These are phyloP conservation scores for Colletotrichum navitas DNA, from an alignment of 2,329 filamentous ascomycete genomes.

Conservation along the genomic window DNA sequence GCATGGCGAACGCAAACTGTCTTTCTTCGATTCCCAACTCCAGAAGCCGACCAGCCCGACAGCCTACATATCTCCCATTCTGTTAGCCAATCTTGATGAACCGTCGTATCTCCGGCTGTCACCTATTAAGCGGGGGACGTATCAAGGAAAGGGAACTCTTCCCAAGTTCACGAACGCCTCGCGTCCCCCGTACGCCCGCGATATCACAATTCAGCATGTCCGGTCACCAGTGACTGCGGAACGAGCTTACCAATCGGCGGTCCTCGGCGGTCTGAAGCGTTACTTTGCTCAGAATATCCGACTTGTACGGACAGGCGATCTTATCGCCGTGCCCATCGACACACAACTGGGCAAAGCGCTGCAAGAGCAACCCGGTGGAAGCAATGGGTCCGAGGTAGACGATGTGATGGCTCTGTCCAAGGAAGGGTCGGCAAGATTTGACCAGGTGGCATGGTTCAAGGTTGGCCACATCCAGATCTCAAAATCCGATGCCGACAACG, in stretches of 20 bases:
- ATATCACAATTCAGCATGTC: conserved; percentile 90
- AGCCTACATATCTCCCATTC: conserved; percentile 85
- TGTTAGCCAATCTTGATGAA: conserved; percentile 86
- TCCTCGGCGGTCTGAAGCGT: conserved; percentile 87
- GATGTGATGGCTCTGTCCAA: conserved; percentile 69
- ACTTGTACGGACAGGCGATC: conserved; percentile 86
- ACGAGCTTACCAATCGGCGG: conserved; percentile 83
- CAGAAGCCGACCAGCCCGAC: conserved; percentile 69
- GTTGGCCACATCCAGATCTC: conserved; percentile 78
- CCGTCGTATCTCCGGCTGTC: conserved; percentile 84
- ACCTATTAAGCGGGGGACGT: conserved; percentile 69
- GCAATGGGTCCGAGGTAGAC: conserved; percentile 76
- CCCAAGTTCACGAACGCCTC: conserved; percentile 67
- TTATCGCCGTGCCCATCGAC: conserved; percentile 91
- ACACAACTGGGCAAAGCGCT: conserved; percentile 85
- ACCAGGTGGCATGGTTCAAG: conserved; percentile 90
- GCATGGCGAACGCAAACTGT: conserved; percentile 64
- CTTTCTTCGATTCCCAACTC: conserved; percentile 78
- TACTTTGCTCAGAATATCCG: conserved; percentile 88
- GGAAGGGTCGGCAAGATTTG: conserved; percentile 56
- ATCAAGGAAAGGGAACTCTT: conserved; percentile 65
- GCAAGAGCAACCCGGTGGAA: conserved; percentile 74
- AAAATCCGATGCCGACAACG: conserved; percentile 64
- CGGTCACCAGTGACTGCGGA: conserved; percentile 91
- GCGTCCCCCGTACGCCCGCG: conserved; percentile 72